phyloP scores from a whole-genome alignment of 768 basidiomycete species.

The Sporobolomyces roseus region DNA sequence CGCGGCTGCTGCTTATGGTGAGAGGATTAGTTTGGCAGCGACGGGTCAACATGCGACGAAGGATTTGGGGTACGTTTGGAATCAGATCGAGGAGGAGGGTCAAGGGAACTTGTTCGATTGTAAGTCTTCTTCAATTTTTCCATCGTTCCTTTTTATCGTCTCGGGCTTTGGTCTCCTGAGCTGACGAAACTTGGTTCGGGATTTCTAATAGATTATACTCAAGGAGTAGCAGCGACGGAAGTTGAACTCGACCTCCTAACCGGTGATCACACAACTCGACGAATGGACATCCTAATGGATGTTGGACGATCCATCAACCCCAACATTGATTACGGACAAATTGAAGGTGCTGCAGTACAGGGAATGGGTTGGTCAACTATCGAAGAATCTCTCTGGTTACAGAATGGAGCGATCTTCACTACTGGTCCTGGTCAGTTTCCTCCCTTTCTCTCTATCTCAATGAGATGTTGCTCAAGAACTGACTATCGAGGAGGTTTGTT shows the following conservation, averaged over 20 bases:
- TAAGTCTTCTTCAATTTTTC: conserved; percentile 8
- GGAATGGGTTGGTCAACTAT: conserved; percentile 41
- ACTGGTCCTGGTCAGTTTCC: conserved; percentile 35
- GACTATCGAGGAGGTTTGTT: neutral
- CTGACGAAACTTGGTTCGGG: no score
- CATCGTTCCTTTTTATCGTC: neutral
- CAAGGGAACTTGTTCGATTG: conserved; percentile 34
- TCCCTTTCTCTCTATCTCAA: neutral
- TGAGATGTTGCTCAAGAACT: neutral
- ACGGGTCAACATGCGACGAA: conserved; percentile 34
- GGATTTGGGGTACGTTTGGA: conserved; percentile 37
- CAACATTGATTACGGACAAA: conserved; percentile 44
- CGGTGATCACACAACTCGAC: conserved; percentile 40
- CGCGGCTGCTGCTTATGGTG: conserved; percentile 39
- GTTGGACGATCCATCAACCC: conserved; percentile 44
- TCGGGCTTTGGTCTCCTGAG: no score
- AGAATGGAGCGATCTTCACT: conserved; percentile 44
- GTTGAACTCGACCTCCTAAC: conserved; percentile 45
- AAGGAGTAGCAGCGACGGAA: conserved; percentile 38
- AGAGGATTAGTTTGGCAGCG: conserved; percentile 38
- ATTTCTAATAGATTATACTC: conserved; percentile 38
- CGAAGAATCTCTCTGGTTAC: conserved; percentile 42
- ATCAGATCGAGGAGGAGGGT: conserved; percentile 9
- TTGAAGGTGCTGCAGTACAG: conserved; percentile 43
- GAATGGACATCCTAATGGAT: conserved; percentile 36